Percentiles rank a stretch among this genome's conserved stretches.
phyloP scores from a whole-genome alignment of 2,329 filamentous ascomycete genomes.

The Neurospora sp. region DNA sequence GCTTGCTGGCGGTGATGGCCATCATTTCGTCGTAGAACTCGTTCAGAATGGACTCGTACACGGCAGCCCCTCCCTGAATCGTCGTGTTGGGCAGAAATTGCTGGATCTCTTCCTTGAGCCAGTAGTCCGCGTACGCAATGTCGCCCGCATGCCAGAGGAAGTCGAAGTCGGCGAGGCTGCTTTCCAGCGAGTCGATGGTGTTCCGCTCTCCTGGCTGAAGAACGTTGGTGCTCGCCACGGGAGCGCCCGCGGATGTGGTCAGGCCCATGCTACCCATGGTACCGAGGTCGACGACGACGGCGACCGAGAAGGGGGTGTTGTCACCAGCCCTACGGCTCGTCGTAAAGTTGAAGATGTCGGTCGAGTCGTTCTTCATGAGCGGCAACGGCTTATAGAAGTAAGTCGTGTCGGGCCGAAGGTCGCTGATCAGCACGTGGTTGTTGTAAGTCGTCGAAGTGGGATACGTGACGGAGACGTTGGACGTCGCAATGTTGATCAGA shows the following conservation, averaged over 20 bases:
- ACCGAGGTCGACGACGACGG: conserved; percentile 39
- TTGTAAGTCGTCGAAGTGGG: conserved; percentile 24
- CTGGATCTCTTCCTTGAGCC: conserved; percentile 30
- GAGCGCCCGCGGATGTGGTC: conserved; percentile 3
- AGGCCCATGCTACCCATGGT: conserved; percentile 12
- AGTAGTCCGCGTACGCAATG: conserved; percentile 32
- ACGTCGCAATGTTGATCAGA: conserved; percentile 17
- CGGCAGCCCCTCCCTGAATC: conserved; percentile 32
- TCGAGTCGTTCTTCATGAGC: conserved; percentile 39
- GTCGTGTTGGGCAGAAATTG: conserved; percentile 34
- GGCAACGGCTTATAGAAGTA: conserved; percentile 42
- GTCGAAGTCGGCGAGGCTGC: conserved; percentile 5
- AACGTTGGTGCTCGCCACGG: conserved; percentile 3
- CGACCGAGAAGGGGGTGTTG: conserved; percentile 30
- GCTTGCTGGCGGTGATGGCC: conserved; percentile 30
- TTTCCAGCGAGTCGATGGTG: conserved; percentile 7
- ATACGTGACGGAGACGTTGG: conserved; percentile 22
- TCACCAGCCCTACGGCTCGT: conserved; percentile 26
- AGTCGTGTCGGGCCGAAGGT: conserved; percentile 31
- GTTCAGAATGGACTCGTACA: conserved; percentile 43
- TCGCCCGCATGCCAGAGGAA: conserved; percentile 41
- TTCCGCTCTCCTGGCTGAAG: conserved; percentile 9
- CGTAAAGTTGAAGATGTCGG: conserved; percentile 29
- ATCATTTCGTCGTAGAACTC: conserved; percentile 41
- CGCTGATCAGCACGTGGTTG: conserved; percentile 35